Evolutionary conservation across 2,329 filamentous ascomycete genomes (phyloP).

Genomic region (Venturia carpophila): DNA sequence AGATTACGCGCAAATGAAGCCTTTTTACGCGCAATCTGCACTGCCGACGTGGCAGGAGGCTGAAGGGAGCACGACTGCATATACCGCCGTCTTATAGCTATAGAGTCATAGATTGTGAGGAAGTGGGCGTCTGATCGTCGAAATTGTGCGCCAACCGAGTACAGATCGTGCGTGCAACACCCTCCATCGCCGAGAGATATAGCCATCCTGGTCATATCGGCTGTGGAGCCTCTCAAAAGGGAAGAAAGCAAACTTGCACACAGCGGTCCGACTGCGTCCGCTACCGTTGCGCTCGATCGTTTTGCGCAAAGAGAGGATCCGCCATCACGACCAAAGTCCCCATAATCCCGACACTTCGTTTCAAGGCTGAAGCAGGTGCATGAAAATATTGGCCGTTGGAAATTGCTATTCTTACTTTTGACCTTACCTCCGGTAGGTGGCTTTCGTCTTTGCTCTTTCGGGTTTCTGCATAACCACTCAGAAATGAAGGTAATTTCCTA

Average conservation of each 20-base stretch:
- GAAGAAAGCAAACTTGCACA: background rate
- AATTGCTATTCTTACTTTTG: slow-evolving; percentile 6
- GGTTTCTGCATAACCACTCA: background rate
- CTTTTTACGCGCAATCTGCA: background rate
- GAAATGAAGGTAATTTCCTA: slow-evolving; percentile 7
- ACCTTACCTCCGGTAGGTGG: background rate
- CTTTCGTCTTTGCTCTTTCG: background rate
- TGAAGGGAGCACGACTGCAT: background rate
- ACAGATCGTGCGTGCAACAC: background rate
- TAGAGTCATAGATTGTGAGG: background rate
- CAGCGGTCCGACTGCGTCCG: background rate
- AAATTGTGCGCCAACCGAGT: background rate
- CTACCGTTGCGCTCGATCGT: background rate
- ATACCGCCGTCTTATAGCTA: background rate
- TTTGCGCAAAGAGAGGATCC: background rate
- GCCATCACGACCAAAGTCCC: background rate
- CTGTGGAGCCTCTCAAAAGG: background rate
- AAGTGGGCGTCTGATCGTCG: background rate
- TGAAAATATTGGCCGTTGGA: slow-evolving; percentile 12
- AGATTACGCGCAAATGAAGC: background rate
- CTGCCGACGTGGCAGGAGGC: background rate
- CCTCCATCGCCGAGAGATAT: background rate
- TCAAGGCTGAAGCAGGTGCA: slow-evolving; percentile 1
- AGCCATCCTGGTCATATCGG: background rate
- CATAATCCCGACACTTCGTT: background rate